Evolutionary conservation across 495 filamentous ascomycete species (phyloP).

Genomic region (Penicillium salamii): DNA sequence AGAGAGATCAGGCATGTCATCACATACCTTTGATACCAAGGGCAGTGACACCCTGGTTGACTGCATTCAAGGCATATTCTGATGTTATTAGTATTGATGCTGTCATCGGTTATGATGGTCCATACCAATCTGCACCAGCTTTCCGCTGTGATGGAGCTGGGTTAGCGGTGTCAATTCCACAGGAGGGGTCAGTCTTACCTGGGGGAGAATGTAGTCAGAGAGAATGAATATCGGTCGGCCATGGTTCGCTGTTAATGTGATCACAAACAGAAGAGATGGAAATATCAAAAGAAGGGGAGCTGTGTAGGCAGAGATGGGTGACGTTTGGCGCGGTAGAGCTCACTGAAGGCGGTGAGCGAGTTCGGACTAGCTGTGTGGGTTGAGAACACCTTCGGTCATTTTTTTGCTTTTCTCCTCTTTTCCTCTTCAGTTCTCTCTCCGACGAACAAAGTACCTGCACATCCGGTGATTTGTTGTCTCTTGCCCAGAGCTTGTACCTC

Average conservation of each 20-base stretch:
- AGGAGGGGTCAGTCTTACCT: slow-evolving; percentile 62
- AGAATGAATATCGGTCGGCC: slow-evolving; percentile 99
- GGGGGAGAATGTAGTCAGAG: slow-evolving; percentile 97
- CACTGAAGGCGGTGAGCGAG: slow-evolving; percentile 29
- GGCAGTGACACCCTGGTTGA: slow-evolving; percentile 98
- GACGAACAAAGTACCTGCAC: background rate
- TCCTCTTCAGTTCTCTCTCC: slow-evolving; percentile 6
- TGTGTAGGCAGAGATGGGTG: slow-evolving; percentile 30
- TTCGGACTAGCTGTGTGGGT: slow-evolving; percentile 19
- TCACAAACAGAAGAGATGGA: slow-evolving; percentile 12
- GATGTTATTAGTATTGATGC: slow-evolving; percentile 14
- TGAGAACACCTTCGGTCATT: slow-evolving; percentile 9
- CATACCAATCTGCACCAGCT: slow-evolving; percentile 74
- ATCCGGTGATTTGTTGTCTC: background rate
- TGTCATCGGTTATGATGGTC: background rate
- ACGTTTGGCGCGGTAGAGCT: slow-evolving; percentile 28
- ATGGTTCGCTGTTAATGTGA: slow-evolving; percentile 46
- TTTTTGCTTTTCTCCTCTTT: slow-evolving; percentile 16
- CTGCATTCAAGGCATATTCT: slow-evolving; percentile 99
- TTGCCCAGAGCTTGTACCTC: background rate
- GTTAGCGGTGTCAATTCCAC: slow-evolving; percentile 18
- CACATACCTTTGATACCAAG: slow-evolving; percentile 90
- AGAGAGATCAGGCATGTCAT: background rate
- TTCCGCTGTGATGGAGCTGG: slow-evolving; percentile 61
- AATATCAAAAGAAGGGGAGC: slow-evolving; percentile 10